phyloP scores from a whole-genome alignment of 2,329 filamentous ascomycete species.

The Aureobasidium sp. region DNA sequence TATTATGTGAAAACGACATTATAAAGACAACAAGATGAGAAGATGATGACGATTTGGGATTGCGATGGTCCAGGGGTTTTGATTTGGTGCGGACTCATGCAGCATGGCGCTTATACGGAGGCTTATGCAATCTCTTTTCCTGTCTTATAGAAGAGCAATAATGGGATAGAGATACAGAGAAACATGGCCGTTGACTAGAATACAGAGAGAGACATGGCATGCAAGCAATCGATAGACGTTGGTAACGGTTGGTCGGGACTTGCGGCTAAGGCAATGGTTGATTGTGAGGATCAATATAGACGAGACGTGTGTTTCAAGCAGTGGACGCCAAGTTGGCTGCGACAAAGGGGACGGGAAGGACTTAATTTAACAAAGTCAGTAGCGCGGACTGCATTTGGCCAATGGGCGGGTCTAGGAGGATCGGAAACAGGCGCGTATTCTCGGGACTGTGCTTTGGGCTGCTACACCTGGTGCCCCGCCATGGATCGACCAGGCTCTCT shows the following conservation, averaged over 20 bases:
- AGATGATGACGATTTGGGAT: conserved; percentile 9
- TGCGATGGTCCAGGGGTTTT: conserved; percentile 3
- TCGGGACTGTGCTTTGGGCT: conserved; percentile 10
- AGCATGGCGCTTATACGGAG: conserved; percentile 10
- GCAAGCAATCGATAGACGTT: conserved; percentile 2
- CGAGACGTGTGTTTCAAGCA: conserved; percentile 4
- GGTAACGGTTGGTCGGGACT: neutral
- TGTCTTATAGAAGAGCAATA: conserved; percentile 1
- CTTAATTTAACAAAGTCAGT: neutral
- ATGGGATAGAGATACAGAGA: neutral
- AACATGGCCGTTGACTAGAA: neutral
- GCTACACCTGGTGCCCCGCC: conserved; percentile 1
- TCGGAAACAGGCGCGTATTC: conserved; percentile 9
- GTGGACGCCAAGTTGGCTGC: neutral
- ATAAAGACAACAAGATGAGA: neutral
- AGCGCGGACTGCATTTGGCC: neutral
- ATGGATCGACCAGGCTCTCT: neutral
- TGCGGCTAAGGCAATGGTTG: neutral
- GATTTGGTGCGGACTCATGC: neutral
- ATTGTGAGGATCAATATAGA: neutral
- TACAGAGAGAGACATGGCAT: neutral
- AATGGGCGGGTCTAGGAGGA: conserved; percentile 2
- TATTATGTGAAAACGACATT: neutral
- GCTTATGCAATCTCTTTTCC: neutral
- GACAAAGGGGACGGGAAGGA: neutral